Base-by-base conservation (phyloP, 805 yeast species). In the Kurtzmaniella fragi region DNA sequence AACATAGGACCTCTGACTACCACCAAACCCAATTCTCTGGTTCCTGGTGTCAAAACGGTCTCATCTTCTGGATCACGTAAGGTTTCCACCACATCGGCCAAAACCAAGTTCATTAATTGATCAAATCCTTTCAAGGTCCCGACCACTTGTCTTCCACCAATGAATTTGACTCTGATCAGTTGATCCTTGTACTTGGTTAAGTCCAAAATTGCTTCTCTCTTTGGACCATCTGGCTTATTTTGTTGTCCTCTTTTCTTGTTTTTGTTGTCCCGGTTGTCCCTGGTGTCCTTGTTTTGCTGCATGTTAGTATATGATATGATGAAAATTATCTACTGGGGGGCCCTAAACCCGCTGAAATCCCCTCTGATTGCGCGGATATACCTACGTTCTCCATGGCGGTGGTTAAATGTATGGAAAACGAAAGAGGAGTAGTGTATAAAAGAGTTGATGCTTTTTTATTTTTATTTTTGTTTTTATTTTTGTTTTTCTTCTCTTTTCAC, bases 131-230 rank as follows among this genome's bases (percentile, higher is more conserved):
- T 87, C 50, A 91, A 73, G 1, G 68, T 65, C 28, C 99, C 99
- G 13, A 71, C 70, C n/a, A 84, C 79, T 49, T 81, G 80, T 54
- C 97, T 78, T 5, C 96, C 96, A 10, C 95, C 95, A 48, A 81
- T 75, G 56, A 93, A 79, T 51, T 84, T 82, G 39, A 90, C 91
- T 50, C 82, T 74, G 31, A 91, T 78, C 48, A 71, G 61, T 49
- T 82, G 71, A 56, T 87, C 95, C 51, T 78, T 77, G 57, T 84
- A 86, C 54, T 79, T 83, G 45, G 81, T 77, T 43, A 93, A 69
- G 58, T 90, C 89, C 40, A 88, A 69, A 43, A 90, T 86, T 16
- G 96, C 95, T 46, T 90, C 96, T 62, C 88, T 84, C 67, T 84
- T 85, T 28, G 97, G 98, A 11, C 88, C 80, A 49, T 82, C 88